These are phyloP conservation scores for Suhomyces vadensis DNA, from an alignment of 805 yeast species.

Conservation along the genomic window DNA sequence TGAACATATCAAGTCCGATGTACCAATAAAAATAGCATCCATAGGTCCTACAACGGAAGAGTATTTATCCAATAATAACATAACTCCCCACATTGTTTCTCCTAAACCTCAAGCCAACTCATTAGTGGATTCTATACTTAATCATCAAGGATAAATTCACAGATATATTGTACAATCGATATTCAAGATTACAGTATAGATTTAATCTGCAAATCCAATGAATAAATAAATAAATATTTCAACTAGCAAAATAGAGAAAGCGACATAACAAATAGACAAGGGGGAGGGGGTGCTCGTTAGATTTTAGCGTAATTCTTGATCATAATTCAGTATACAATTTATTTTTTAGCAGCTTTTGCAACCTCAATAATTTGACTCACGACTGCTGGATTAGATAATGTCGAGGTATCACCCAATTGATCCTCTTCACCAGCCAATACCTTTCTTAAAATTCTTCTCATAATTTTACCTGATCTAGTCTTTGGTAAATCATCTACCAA, in stretches of 20 bases:
- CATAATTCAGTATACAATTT: background rate
- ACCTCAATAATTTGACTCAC: conserved; percentile 75
- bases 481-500: conserved; percentile 92
- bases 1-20: conserved; percentile 28
- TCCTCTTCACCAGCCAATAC: conserved; percentile 90
- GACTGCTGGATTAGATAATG: conserved; percentile 82
- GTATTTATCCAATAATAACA: conserved; percentile 52
- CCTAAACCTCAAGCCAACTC: conserved; percentile 69
- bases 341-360: conserved; percentile 44
- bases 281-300: too few relatives aligned
- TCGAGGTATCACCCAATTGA: conserved; percentile 88
- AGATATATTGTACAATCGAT: too few relatives aligned
- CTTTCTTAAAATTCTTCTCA: conserved; percentile 97
- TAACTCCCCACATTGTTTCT: conserved; percentile 65
- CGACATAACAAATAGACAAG: background rate
- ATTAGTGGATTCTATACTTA: conserved; percentile 43
- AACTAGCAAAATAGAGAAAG: background rate
- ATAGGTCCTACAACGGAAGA: conserved; percentile 91
- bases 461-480: conserved; percentile 97
- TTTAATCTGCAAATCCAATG: background rate
- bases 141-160: background rate
- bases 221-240: background rate
- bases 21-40: conserved; percentile 59
- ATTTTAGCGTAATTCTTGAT: background rate
- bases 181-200: too few relatives aligned